Evolutionary conservation across 257 asterid species (phyloP).

Genomic region (Solanum corneliomulleri): DNA sequence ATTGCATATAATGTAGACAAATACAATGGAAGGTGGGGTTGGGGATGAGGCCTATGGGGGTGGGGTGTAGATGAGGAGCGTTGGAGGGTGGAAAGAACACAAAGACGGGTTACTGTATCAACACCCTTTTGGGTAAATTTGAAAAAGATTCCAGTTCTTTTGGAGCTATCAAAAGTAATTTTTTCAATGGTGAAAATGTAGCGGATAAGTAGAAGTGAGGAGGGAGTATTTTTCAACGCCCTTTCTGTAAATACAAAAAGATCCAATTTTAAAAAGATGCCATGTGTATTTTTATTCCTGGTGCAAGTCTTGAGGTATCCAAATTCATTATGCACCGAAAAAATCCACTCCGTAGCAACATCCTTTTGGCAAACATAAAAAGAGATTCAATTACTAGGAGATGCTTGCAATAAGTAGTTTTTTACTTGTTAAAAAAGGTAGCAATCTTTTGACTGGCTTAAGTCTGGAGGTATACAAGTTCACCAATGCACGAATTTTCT

Average conservation of each 20-base stretch:
- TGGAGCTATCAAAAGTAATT: neutral
- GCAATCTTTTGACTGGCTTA: slow-evolving; percentile 28
- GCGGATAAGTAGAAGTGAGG: neutral
- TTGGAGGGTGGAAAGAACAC: neutral
- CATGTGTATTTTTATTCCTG: neutral
- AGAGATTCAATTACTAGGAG: neutral
- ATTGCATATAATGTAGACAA: neutral
- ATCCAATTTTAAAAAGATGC: neutral
- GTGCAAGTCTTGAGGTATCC: neutral
- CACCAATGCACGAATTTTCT: neutral
- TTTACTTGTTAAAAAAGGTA: neutral
- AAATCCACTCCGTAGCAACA: too few relatives aligned
- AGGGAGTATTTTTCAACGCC: neutral
- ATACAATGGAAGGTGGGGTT: neutral
- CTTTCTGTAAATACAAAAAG: neutral
- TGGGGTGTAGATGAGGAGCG: neutral
- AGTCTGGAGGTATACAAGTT: slow-evolving; percentile 59
- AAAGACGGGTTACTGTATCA: neutral
- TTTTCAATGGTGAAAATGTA: neutral
- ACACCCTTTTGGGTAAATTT: neutral
- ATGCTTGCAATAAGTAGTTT: neutral
- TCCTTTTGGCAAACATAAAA: neutral
- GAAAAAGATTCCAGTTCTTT: neutral
- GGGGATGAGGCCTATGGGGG: neutral
- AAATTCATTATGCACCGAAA: neutral